phyloP scores from a whole-genome alignment of 1,284 basidiomycete genomes.

The Amylostereum areolatum region DNA sequence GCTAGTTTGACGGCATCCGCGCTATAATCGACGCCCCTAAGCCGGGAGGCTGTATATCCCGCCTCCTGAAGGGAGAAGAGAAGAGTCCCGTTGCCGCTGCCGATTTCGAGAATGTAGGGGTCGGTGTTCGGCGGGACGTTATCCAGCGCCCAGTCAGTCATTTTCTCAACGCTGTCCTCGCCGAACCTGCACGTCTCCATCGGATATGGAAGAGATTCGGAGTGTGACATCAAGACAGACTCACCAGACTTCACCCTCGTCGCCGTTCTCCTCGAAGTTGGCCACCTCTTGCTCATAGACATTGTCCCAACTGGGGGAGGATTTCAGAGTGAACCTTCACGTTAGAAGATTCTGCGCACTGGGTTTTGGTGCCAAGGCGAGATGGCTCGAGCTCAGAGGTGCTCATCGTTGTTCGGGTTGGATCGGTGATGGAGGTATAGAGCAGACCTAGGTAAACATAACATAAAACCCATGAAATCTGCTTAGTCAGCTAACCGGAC shows the following conservation, averaged over 20 bases:
- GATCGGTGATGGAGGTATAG: neutral
- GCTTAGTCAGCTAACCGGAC: too few species aligned
- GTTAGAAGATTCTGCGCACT: constrained; percentile 25
- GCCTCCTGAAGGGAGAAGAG: constrained; percentile 69
- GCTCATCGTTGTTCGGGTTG: constrained; percentile 9
- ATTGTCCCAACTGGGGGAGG: constrained; percentile 57
- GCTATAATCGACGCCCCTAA: constrained; percentile 84
- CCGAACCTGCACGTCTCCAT: constrained; percentile 63
- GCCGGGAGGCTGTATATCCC: constrained; percentile 46
- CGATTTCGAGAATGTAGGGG: constrained; percentile 65
- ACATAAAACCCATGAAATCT: too few species aligned
- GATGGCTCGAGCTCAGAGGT: constrained; percentile 45
- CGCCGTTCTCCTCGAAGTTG: constrained; percentile 77
- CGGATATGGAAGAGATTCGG: neutral
- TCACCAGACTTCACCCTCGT: constrained; percentile 88
- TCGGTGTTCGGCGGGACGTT: constrained; percentile 40
- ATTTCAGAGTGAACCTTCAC: neutral
- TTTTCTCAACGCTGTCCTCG: constrained; percentile 72
- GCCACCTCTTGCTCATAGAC: constrained; percentile 67
- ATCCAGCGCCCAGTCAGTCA: constrained; percentile 63
- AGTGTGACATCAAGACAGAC: constrained; percentile 6
- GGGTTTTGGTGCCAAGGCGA: constrained; percentile 62
- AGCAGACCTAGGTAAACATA: too few species aligned
- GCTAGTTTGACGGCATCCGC: constrained; percentile 63
- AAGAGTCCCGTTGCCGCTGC: constrained; percentile 82